Conservation (phyloP, 1,284 basidiomycete species). For the Fomitopsis pinicola region DNA sequence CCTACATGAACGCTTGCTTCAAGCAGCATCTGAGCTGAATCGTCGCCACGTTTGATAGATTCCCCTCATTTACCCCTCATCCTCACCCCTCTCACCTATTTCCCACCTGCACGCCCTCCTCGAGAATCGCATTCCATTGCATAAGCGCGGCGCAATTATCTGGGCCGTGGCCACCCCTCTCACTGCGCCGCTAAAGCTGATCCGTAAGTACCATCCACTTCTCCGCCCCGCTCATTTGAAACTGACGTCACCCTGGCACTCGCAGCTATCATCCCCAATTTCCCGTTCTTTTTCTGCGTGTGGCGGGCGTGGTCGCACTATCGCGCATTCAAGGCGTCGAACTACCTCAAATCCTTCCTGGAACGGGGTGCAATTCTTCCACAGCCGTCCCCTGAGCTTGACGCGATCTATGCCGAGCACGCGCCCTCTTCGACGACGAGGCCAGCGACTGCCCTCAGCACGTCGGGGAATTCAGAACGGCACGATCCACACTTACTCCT, state of each 20-base stretch:
- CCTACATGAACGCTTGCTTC: background rate
- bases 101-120: conserved; percentile 51
- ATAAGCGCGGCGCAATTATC: conserved; percentile 58
- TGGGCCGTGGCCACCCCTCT: conserved; percentile 65
- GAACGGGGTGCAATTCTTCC: conserved; percentile 51
- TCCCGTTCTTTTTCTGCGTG: conserved; percentile 80
- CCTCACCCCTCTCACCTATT: conserved; percentile 44
- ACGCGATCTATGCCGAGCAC: conserved; percentile 48
- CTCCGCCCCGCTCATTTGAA: background rate
- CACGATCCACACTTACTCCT: conserved; percentile 34
- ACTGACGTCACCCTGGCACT: background rate
- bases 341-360: conserved; percentile 60
- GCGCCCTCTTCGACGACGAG: conserved; percentile 15
- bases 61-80: conserved; percentile 64
- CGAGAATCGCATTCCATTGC: conserved; percentile 52
- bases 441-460: background rate
- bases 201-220: conserved; percentile 48
- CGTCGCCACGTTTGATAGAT: conserved; percentile 39
- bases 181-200: conserved; percentile 67
- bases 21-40: background rate
- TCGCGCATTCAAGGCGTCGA: conserved; percentile 64
- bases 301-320: conserved; percentile 85
- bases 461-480: background rate
- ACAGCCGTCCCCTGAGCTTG: conserved; percentile 47
- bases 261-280: conserved; percentile 72